Conservation (phyloP, 192 early-diverging fungal genomes). For the Coemansia sp. region DNA sequence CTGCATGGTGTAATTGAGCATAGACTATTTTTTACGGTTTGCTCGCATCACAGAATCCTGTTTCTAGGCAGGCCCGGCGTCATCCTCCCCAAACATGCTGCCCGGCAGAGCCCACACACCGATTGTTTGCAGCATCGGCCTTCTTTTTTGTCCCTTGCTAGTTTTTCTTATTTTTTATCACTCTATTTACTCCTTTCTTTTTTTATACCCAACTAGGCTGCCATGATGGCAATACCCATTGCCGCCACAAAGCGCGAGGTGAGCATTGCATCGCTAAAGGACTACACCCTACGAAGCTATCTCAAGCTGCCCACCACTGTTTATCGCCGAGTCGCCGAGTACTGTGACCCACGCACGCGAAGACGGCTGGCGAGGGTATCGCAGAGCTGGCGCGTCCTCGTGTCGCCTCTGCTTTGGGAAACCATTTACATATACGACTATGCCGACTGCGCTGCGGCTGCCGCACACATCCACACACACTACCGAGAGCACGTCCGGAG, state of each 20-base stretch:
- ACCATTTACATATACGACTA: conserved; percentile 45
- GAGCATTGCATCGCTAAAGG: conserved; percentile 38
- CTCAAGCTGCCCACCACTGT: conserved; percentile 41
- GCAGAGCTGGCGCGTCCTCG: conserved; percentile 52
- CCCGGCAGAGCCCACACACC: not conserved
- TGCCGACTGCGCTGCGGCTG: conserved; percentile 21
- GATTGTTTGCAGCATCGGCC: not conserved
- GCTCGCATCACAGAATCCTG: conserved; percentile 4
- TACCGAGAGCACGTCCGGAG: conserved; percentile 46
- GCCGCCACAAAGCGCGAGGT: conserved; percentile 26
- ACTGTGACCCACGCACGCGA: conserved; percentile 45
- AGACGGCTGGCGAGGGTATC: conserved; percentile 47
- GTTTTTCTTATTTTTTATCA: not conserved
- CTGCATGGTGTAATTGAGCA: conserved; percentile 2
- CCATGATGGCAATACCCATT: conserved; percentile 29
- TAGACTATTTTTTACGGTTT: not conserved
- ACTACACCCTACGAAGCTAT: conserved; percentile 23
- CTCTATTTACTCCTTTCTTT: not conserved
- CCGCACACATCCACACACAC: conserved; percentile 39
- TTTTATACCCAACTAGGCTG: not conserved
- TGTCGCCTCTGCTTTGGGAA: conserved; percentile 50
- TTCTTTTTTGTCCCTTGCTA: not conserved
- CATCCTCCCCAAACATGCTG: not conserved
- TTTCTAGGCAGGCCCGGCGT: not conserved
- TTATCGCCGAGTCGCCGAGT: conserved; percentile 50